Base-by-base conservation (phyloP, 2,329 filamentous ascomycete genomes). In the Exophiala viscosa region DNA sequence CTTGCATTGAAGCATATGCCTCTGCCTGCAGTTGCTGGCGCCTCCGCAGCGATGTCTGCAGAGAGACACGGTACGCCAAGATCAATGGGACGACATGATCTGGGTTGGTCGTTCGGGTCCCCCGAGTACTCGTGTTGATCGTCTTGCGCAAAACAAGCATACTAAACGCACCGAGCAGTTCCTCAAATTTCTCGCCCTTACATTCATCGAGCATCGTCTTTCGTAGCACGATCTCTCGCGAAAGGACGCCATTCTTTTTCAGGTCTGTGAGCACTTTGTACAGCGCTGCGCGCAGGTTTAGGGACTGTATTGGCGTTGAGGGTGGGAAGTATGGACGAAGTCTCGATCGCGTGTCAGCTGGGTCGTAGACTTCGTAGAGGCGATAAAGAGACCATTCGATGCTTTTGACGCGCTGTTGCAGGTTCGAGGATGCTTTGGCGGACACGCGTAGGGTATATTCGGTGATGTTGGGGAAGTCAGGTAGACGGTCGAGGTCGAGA, bases 131-230 rank as follows among this genome's bases (percentile, higher is more conserved):
- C 3, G 59, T 59, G 4, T 65, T 60, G 17, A 28, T 2, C 14
- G 33, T 52, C 64, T 86, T 90, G 65, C 87, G 87, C 57, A 97
- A 69, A 0, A 96, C 90, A 0, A 84, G 81, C 11, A 87, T 88
- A 1, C 92, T 96, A 64, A 99, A 95, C 0, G 83, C 77, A 2
- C 89, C 83, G 23, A 97, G 77, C 1, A 96, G 74, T 66, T 99
- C 93, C 66, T 91, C 90, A 49, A 97, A 82, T 58, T 89, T 85
- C 49, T 96, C 90, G 5, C 92, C 92, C 60, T 87, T 91, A 72
- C 93, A 99, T 63, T 99, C 92, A 66, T 99, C 93, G 46, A 99
- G 76, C 88, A 96, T 96, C 0, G 90, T 95, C 74, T 96, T 96
- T 46, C 93, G 83, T 31, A 97, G 73, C 1, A 95, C 81, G 0